Base-by-base conservation (phyloP, 176 grass and related monocot species). In the Aegilops tauschii region DNA sequence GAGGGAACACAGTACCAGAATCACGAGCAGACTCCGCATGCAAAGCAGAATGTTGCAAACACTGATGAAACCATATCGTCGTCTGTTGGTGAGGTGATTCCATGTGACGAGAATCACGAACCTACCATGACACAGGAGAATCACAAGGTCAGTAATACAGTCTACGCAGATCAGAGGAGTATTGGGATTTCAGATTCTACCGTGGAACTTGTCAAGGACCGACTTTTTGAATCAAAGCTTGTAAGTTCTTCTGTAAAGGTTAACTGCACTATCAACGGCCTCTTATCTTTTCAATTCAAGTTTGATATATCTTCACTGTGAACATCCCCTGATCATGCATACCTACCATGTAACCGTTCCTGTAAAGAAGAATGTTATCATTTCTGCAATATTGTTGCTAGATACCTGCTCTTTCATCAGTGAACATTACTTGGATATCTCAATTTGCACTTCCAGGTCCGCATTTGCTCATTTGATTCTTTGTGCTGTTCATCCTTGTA, bases 141-240 rank as follows among this genome's bases (percentile, higher is more conserved):
- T 82, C 84, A 84, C 52, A 81, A 86, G 82, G 78, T 28, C 35
- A 56, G 69, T 35, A 90, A 66, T 89, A 81, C 80, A 45, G 62
- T 70, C 61, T 78, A 80, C 86, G 82, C 70, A 54, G 84, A 93
- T 62, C 66, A 89, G 84, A 85, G 84, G 76, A 86, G 86, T 50
- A 50, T 91, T 88, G 87, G 49, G 29, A 80, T 84, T 69, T 89
- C 88, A 30, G 93, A 98, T 59, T 93, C 88, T 49, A 91, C 88
- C 3, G 62, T 90, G 45, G 92, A 93, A 79, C 83, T 86, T 50
- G 88, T 90, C 59, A 92, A 88, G 69, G 86, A 87, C 32, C 87
- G 69, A 65, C 58, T 58, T 63, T 82, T 84, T 73, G 94, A 92
- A 89, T 77, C 84, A 71, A 90, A 91, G 40, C 90, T 96, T 27